Conservation (phyloP, 352 stramenopile species). For the Phytophthora ohioensis region DNA sequence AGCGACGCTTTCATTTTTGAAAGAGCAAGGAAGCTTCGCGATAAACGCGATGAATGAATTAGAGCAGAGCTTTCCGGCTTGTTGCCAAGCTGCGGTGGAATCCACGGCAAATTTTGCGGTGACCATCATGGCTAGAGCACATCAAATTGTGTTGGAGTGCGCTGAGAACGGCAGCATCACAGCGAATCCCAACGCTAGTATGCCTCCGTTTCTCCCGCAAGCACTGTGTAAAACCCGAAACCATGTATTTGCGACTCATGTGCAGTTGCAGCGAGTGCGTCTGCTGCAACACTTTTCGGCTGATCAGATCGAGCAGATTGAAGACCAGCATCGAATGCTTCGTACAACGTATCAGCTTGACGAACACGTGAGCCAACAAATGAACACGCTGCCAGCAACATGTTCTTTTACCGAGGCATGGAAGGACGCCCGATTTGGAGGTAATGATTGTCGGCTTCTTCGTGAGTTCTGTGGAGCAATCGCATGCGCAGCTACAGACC, state of each 20-base stretch:
- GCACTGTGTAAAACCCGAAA: conserved; percentile 35
- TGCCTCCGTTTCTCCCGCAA: conserved; percentile 35
- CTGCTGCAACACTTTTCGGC: conserved; percentile 29
- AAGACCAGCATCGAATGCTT: conserved; percentile 39
- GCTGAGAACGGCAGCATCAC: conserved; percentile 8
- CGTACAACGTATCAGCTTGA: conserved; percentile 40
- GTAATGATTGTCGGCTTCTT: conserved; percentile 36
- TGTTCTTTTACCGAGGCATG: conserved; percentile 34
- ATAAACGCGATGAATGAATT: conserved; percentile 34
- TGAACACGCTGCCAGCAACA: conserved; percentile 20
- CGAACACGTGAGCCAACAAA: conserved; percentile 34
- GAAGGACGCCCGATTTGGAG: conserved; percentile 32
- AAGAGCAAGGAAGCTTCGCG: conserved; percentile 44
- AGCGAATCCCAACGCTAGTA: background rate
- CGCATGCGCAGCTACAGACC: conserved; percentile 28
- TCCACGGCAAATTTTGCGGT: conserved; percentile 35
- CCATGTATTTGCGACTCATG: conserved; percentile 35
- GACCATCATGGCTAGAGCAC: conserved; percentile 27
- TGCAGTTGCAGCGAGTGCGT: conserved; percentile 38
- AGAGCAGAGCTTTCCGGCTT: conserved; percentile 18
- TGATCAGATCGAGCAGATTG: conserved; percentile 41
- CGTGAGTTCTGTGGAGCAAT: conserved; percentile 38
- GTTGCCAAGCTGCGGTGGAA: conserved; percentile 34
- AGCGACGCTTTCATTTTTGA: conserved; percentile 32
- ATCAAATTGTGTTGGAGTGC: conserved; percentile 22